Evolutionary conservation across 305 asterid species (phyloP).

Genomic region (Fraxinus xanthoxyloides): DNA sequence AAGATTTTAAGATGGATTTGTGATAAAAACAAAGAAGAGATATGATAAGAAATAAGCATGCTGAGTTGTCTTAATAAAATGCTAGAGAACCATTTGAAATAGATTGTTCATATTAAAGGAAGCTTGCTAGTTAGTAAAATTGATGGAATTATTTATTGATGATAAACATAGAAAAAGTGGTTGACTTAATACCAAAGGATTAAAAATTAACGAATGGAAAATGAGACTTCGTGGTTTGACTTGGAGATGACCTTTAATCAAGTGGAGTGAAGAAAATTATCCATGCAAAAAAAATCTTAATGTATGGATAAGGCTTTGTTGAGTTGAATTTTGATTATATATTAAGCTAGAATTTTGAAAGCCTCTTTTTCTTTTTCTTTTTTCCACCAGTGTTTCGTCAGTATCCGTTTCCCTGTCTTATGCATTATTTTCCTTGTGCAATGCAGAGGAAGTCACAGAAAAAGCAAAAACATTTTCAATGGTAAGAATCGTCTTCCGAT

Average conservation of each 20-base stretch:
- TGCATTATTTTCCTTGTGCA: conserved; percentile 14
- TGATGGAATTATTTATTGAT: background rate
- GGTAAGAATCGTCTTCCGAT: conserved; percentile 32
- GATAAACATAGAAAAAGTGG: background rate
- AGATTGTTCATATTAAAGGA: background rate
- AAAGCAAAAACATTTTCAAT: conserved; percentile 41
- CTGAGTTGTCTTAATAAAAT: background rate
- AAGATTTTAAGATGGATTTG: background rate
- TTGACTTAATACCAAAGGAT: background rate
- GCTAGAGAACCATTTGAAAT: background rate
- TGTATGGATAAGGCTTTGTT: background rate
- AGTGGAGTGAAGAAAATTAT: background rate
- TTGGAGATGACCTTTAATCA: background rate
- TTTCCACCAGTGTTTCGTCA: background rate
- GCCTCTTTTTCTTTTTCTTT: background rate
- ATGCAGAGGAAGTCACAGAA: conserved; percentile 50
- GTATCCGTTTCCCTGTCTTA: background rate
- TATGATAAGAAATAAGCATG: background rate
- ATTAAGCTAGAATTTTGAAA: background rate
- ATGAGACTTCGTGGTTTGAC: background rate
- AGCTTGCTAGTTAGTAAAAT: background rate
- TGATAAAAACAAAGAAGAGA: background rate
- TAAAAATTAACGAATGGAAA: background rate
- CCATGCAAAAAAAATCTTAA: background rate
- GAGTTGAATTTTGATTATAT: background rate